Percentiles rank a stretch among this genome's conserved stretches.
Conservation (phyloP, 2,329 filamentous ascomycete genomes). For the Thielaviopsis musarum region DNA sequence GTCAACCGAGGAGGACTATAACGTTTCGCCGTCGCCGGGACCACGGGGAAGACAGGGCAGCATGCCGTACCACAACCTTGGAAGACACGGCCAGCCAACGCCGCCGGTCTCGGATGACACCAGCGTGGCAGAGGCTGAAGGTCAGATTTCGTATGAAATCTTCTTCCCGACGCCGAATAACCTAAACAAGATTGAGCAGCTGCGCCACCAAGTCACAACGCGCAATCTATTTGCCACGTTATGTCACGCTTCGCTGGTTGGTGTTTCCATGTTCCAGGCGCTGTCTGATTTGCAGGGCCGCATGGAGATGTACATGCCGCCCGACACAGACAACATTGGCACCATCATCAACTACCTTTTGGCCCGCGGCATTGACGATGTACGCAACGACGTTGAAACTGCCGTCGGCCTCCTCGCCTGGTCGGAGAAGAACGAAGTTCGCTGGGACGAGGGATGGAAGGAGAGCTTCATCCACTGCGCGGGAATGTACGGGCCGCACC, state of each 20-base stretch:
- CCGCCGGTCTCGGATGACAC: constrained; percentile 23
- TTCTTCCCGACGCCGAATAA: constrained; percentile 42
- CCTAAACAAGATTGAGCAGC: constrained; percentile 29
- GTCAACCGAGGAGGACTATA: constrained; percentile 30
- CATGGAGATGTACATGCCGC: constrained; percentile 40
- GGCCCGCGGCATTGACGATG: constrained; percentile 43
- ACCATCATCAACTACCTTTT: constrained; percentile 45
- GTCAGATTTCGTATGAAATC: constrained; percentile 43
- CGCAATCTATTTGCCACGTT: constrained; percentile 53
- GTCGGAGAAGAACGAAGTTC: constrained; percentile 43
- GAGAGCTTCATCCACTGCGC: constrained; percentile 51
- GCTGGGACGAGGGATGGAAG: constrained; percentile 50
- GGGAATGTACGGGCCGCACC: constrained; percentile 37
- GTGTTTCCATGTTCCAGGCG: constrained; percentile 44
- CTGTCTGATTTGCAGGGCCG: constrained; percentile 44
- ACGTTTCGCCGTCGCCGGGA: constrained; percentile 27
- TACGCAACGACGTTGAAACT: constrained; percentile 40
- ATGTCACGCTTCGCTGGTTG: constrained; percentile 47
- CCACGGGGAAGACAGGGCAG: constrained; percentile 14
- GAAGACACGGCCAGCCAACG: constrained; percentile 22
- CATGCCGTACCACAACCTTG: constrained; percentile 12
- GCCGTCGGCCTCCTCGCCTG: constrained; percentile 48
- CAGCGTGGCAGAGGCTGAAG: constrained; percentile 31
- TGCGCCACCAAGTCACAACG: constrained; percentile 46
- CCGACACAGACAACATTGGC: constrained; percentile 37